Evolutionary conservation across 768 basidiomycete species (phyloP), one percentile per base, ranked within the genome.

Genomic region (Pleurotus cornucopiae): DNA sequence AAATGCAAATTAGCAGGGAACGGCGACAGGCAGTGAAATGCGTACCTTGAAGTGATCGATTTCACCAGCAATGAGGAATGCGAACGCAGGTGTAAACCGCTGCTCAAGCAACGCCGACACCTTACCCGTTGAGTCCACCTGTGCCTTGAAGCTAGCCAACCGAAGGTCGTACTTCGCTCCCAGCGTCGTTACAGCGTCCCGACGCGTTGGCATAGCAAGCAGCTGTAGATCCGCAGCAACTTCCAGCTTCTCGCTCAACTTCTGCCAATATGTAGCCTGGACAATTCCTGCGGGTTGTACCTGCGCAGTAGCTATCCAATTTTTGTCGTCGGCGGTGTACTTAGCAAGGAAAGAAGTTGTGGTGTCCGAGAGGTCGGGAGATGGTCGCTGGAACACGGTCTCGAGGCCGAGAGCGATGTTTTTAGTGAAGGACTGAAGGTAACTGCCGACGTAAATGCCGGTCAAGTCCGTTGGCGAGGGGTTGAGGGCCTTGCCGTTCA

Each of bases 111-210:
- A 71, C 59, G 95, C 94, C 46, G 92, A 90, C 25, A 98, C 91
- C 73, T 98, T 99, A 45, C 96, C 95, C 23, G 88, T 89, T 52
- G 91, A 94, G 67, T 98, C 97, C 20, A 98, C 61, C 71, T 98
- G 96, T 47, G 94, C 95, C 62, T 94, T 81, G 80, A 98, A 98
- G 2, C 91, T 91, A 14, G 95, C 82, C 79, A 91, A 83, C 55
- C 97, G 84, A 62, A 98, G 87, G 68, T 98, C 96, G 67, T 95
- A 99, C 75, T 97, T 98, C 57, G 94, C 94, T 37, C 94, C 97
- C 9, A 98, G 73, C 2, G 95, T 97, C 21, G 96, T 92, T 48
- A 95, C 75, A 9, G 95, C 97, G 67, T 96, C 95, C 63, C 96
- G 79, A 65, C 91, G 87, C 55, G 78, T 76, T 6, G 89, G 88